phyloP scores from a whole-genome alignment of 2,329 filamentous ascomycete genomes.

The Tolypocladium endophyticum region DNA sequence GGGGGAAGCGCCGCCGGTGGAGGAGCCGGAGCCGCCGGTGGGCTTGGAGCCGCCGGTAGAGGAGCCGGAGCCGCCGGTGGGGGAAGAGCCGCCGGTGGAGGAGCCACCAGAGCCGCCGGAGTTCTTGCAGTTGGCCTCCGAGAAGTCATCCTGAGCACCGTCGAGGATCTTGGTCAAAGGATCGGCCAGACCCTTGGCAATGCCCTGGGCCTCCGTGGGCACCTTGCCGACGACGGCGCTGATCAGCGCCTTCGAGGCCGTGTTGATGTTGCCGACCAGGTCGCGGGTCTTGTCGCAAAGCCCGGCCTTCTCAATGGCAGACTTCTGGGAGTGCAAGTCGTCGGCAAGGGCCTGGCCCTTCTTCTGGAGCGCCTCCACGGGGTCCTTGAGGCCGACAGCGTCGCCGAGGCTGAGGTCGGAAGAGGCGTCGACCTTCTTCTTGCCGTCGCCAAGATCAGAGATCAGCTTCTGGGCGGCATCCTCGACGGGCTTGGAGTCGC shows the following conservation, averaged over 20 bases:
- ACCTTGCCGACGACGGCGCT: constrained; percentile 18
- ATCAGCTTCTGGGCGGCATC: constrained; percentile 11
- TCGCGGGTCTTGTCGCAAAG: constrained; percentile 15
- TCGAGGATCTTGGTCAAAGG: constrained; percentile 12
- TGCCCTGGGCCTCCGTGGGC: constrained; percentile 14
- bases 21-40: not conserved
- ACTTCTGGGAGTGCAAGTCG: constrained; percentile 16
- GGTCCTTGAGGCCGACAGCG: constrained; percentile 7
- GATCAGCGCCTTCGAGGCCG: constrained; percentile 15
- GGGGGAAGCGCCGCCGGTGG: not conserved
- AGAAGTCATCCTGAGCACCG: constrained; percentile 14
- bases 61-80: not conserved
- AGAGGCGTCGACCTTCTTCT: constrained; percentile 6
- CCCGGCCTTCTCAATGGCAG: constrained; percentile 14
- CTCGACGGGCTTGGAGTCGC: constrained; percentile 9
- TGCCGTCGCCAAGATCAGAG: constrained; percentile 8
- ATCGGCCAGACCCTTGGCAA: constrained; percentile 14
- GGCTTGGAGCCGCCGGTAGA: not conserved
- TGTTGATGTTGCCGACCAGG: constrained; percentile 13
- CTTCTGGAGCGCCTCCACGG: constrained; percentile 12
- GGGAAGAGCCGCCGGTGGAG: not conserved
- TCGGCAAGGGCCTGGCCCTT: constrained; percentile 13
- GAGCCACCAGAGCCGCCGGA: constrained; percentile 1
- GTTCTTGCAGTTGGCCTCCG: constrained; percentile 18
- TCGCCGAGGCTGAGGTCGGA: constrained; percentile 6